Evolutionary conservation across 441 rosid species (phyloP).

Genomic region (Manihot esculenta): DNA sequence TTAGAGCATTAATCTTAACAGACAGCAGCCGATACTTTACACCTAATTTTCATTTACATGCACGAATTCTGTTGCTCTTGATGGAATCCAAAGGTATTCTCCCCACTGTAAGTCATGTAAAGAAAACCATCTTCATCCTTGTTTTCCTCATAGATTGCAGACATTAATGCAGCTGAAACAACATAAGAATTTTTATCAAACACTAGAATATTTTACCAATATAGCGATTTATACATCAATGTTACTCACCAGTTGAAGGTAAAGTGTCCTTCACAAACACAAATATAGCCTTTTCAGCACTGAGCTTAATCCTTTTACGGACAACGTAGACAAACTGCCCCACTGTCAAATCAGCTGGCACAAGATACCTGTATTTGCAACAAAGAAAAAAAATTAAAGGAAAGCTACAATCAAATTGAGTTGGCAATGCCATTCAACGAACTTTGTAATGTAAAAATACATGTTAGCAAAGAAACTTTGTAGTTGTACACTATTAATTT

Average conservation of each 20-base stretch:
- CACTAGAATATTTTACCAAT: neutral
- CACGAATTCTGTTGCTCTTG: slow-evolving; percentile 11
- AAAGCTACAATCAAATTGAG: neutral
- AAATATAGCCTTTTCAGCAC: slow-evolving; percentile 92
- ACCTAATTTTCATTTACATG: slow-evolving; percentile 30
- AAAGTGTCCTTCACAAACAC: slow-evolving; percentile 78
- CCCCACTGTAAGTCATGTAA: slow-evolving; percentile 95
- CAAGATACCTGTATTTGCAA: slow-evolving; percentile 65
- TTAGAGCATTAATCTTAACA: neutral
- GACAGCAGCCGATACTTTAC: slow-evolving; percentile 34
- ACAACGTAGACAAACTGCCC: slow-evolving; percentile 96
- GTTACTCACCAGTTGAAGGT: slow-evolving; percentile 72
- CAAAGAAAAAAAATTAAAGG: slow-evolving; percentile 1
- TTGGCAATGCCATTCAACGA: neutral
- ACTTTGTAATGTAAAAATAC: neutral
- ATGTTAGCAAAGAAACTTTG: neutral
- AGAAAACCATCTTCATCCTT: slow-evolving; percentile 92
- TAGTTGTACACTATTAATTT: neutral
- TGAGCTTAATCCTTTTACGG: slow-evolving; percentile 90
- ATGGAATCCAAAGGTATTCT: slow-evolving; percentile 68
- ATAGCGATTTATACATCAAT: neutral
- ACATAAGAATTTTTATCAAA: neutral
- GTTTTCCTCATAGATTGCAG: slow-evolving; percentile 79
- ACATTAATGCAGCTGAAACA: slow-evolving; percentile 73
- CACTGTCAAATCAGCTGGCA: slow-evolving; percentile 90